Evolutionary conservation across 1,284 basidiomycete genomes (phyloP), one percentile per base, ranked within the genome.

Genomic region (Tylopilus sp.): DNA sequence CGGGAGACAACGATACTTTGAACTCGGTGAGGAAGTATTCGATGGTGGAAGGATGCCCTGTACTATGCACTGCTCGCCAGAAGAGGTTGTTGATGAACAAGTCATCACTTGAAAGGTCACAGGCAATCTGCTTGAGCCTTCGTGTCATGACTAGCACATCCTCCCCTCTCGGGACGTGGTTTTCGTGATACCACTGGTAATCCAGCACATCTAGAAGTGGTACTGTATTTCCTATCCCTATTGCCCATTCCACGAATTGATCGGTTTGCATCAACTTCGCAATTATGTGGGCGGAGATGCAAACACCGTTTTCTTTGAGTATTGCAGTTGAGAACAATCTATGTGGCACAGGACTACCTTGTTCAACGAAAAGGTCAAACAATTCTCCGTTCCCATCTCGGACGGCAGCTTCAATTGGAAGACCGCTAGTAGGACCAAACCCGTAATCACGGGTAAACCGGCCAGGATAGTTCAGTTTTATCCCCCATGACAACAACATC

Each of bases 201-300:
- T 67, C 49, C 12, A 67, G 33, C 10, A 60, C 18, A n/a, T 29
- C 41, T 26, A 60, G 39, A 53, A 61, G 13, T 3, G 13, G 10
- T n/a, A 22, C n/a, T n/a, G 22, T 47, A 8, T n/a, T 22, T n/a
- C 44, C 22, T n/a, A 47, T 47, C 9, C 12, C 44, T n/a, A 22
- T 47, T n/a, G 53, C 66, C 67, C 67, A 68, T 29, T 68, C 67
- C 18, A 29, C 16, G 26, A 68, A 68, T 19, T 68, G 53, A 16
- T 71, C 66, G 0, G 70, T 67, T 22, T 54, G 64, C 2, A 68
- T 29, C 19, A 70, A 9, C 19, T 41, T 67, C 6, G 58, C n/a
- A 6, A 63, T 16, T 1, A 51, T 3, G 16, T 3, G 26, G 8
- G 3, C 1, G 18, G 4, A 29, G 22, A 2, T 4, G 2, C 0